These are phyloP conservation scores for Helichrysum umbraculigerum DNA, from an alignment of 129 eudicot genomes.

Conservation along the genomic window DNA sequence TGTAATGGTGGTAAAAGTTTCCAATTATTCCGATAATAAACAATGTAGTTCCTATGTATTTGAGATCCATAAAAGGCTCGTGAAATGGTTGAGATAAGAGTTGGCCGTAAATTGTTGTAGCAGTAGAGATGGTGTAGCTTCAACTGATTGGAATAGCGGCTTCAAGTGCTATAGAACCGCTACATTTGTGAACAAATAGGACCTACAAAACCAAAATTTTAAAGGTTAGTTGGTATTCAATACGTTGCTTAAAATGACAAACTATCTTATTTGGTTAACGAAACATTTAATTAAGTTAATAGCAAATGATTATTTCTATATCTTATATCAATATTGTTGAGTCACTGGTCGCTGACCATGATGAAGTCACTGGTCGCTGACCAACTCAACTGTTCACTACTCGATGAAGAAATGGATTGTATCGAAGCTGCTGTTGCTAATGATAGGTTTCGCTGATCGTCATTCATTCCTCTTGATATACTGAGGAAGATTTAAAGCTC, in stretches of 20 bases:
- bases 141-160: constrained; percentile 31
- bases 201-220: constrained; percentile 38
- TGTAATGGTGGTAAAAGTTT: constrained; percentile 66
- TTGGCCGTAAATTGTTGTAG: constrained; percentile 48
- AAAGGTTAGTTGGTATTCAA: not conserved
- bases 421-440: too few species aligned
- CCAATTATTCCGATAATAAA: constrained; percentile 60
- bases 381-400: too few species aligned
- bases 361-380: too few species aligned
- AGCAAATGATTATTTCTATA: not conserved
- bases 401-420: too few species aligned
- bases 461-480: too few species aligned
- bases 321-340: too few species aligned
- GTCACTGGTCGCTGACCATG: too few species aligned
- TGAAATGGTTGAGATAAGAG: constrained; percentile 33
- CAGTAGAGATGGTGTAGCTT: constrained; percentile 34
- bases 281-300: too few species aligned
- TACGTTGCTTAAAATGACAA: not conserved
- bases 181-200: constrained; percentile 65
- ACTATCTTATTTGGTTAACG: not conserved
- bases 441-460: too few species aligned
- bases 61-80: constrained; percentile 54
- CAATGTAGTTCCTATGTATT: constrained; percentile 5
- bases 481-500: too few species aligned
- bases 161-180: constrained; percentile 47